Percentiles rank a stretch among this genome's conserved stretches.
Evolutionary conservation across 2,329 filamentous ascomycete species (phyloP).

Genomic region (Penicillium italicum): DNA sequence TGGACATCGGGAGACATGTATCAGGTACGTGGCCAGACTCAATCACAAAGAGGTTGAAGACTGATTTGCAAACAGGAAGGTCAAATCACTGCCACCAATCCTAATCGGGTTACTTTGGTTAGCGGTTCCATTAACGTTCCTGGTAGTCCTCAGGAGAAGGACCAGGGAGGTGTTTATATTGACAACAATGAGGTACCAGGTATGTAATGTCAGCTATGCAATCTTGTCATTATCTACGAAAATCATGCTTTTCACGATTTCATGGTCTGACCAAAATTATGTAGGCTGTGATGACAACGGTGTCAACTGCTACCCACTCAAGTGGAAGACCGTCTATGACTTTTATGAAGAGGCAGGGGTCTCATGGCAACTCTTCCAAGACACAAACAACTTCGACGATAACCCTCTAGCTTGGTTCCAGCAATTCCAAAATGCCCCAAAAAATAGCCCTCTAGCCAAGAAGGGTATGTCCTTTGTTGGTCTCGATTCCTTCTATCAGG

Average conservation of each 20-base stretch:
- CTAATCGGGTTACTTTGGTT: slow-evolving; percentile 52
- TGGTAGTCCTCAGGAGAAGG: slow-evolving; percentile 43
- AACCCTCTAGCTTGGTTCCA: slow-evolving; percentile 54
- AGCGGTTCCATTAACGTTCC: slow-evolving; percentile 53
- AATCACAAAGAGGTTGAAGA: not conserved
- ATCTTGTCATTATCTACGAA: no score
- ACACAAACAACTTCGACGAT: slow-evolving; percentile 53
- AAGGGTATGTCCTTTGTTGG: slow-evolving; percentile 49
- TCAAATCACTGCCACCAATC: slow-evolving; percentile 52
- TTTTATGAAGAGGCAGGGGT: slow-evolving; percentile 49
- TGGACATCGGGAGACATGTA: slow-evolving; percentile 58
- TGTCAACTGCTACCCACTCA: slow-evolving; percentile 53
- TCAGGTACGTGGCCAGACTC: slow-evolving; percentile 31
- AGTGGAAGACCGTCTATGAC: slow-evolving; percentile 53
- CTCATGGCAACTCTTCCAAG: slow-evolving; percentile 52
- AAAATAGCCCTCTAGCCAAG: slow-evolving; percentile 42
- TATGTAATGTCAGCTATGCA: slow-evolving; percentile 15
- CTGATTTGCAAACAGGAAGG: slow-evolving; percentile 38
- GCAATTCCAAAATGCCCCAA: slow-evolving; percentile 49
- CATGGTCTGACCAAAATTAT: not conserved
- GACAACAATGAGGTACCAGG: slow-evolving; percentile 52
- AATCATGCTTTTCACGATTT: not conserved
- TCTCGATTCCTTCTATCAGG: slow-evolving; percentile 50
- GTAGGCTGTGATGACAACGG: slow-evolving; percentile 43
- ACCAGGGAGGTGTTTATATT: slow-evolving; percentile 48